These are phyloP conservation scores for Chlamydomonas reinhardtii DNA, from an alignment of 163 green algal genomes.

Conservation along the genomic window DNA sequence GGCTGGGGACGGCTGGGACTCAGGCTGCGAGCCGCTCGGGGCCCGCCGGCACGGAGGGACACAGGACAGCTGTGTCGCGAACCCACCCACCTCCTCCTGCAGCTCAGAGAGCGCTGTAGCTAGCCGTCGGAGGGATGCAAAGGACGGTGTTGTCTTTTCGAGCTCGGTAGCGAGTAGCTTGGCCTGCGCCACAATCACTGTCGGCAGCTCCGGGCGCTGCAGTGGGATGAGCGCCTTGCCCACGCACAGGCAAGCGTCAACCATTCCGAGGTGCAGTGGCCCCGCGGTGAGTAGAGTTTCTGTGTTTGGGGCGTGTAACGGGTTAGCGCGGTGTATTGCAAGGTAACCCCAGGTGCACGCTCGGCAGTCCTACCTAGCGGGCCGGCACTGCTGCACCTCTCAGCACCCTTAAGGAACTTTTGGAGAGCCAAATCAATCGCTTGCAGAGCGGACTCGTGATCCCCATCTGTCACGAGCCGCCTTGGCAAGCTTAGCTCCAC, in stretches of 20 bases:
- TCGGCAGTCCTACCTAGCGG: too few relatives aligned
- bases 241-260: background rate
- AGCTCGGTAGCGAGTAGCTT: background rate
- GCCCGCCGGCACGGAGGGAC: too few relatives aligned
- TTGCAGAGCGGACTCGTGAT: background rate
- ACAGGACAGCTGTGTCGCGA: too few relatives aligned
- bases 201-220: constrained; percentile 1
- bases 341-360: too few relatives aligned
- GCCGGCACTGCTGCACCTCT: constrained; percentile 2
- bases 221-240: background rate
- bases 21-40: too few relatives aligned
- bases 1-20: too few relatives aligned
- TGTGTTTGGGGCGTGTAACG: too few relatives aligned
- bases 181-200: background rate
- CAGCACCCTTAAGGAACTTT: background rate
- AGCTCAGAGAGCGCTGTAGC: background rate
- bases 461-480: too few relatives aligned
- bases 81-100: constrained; percentile 18
- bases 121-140: constrained; percentile 1
- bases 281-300: constrained; percentile 7
- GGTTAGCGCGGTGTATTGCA: too few relatives aligned
- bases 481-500: background rate
- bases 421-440: background rate
- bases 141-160: background rate
- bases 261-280: background rate